Evolutionary conservation across 306 rosid species (phyloP).

Genomic region (Chamaecrista fasciculata): DNA sequence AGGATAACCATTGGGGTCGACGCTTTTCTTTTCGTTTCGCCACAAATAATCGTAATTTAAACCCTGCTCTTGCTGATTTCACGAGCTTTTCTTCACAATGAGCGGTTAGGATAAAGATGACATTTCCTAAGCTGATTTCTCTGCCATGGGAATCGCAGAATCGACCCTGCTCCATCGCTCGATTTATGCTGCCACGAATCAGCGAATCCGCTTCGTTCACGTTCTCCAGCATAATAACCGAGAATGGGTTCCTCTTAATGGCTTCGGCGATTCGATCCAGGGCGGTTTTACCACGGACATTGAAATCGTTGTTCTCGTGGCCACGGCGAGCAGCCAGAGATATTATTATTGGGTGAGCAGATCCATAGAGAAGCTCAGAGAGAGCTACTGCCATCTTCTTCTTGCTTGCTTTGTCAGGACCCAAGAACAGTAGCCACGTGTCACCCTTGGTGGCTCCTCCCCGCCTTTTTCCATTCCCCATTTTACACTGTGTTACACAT

Average conservation of each 20-base stretch:
- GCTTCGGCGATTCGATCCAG: slow-evolving; percentile 88
- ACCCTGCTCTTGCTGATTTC: slow-evolving; percentile 46
- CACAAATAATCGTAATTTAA: slow-evolving; percentile 66
- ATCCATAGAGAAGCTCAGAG: slow-evolving; percentile 70
- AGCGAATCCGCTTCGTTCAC: slow-evolving; percentile 66
- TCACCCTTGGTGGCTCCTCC: slow-evolving; percentile 65
- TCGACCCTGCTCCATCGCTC: slow-evolving; percentile 89
- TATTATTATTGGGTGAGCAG: slow-evolving; percentile 53
- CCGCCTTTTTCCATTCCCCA: slow-evolving; percentile 65
- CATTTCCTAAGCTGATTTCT: slow-evolving; percentile 76
- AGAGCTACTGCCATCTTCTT: slow-evolving; percentile 89
- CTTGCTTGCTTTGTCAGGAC: slow-evolving; percentile 88
- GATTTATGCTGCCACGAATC: slow-evolving; percentile 61
- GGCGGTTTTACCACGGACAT: slow-evolving; percentile 79
- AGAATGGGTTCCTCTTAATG: slow-evolving; percentile 66
- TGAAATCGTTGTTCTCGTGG: slow-evolving; percentile 48
- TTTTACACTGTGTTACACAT: slow-evolving; percentile 68
- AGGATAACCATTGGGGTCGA: slow-evolving; percentile 52
- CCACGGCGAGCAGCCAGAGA: slow-evolving; percentile 51
- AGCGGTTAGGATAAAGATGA: slow-evolving; percentile 74
- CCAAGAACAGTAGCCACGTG: slow-evolving; percentile 80
- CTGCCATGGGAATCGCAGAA: slow-evolving; percentile 82
- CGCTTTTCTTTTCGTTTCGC: slow-evolving; percentile 60
- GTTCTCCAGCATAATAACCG: slow-evolving; percentile 84
- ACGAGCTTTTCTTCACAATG: slow-evolving; percentile 63